A percentile compares a stretch with the other conserved stretches of the same genome.
phyloP scores from a whole-genome alignment of 1,284 basidiomycete genomes.

The Ustilago shanxiensis region DNA sequence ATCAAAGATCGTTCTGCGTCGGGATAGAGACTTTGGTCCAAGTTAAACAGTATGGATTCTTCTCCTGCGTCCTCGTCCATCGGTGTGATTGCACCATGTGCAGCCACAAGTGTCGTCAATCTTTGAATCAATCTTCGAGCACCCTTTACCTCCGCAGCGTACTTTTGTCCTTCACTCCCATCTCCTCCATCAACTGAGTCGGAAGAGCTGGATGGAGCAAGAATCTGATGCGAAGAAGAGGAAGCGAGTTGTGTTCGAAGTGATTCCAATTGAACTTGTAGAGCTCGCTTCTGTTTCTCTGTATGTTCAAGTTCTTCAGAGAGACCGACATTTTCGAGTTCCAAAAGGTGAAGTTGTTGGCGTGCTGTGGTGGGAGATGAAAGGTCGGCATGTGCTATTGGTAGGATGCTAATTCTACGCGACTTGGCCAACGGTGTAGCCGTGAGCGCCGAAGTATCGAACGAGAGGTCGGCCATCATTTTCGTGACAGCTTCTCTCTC shows the following conservation, averaged over 20 bases:
- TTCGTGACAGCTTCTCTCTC: background rate
- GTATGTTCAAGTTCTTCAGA: slow-evolving; percentile 13
- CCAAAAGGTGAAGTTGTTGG: slow-evolving; percentile 13
- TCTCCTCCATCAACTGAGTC: background rate
- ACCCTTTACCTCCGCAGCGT: slow-evolving; percentile 9
- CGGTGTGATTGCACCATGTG: background rate
- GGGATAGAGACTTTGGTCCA: slow-evolving; percentile 31
- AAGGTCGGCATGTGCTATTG: slow-evolving; percentile 15
- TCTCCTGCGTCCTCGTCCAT: background rate
- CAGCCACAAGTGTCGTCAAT: background rate
- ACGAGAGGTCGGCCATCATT: slow-evolving; percentile 30
- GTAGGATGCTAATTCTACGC: slow-evolving; percentile 22
- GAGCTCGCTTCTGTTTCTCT: slow-evolving; percentile 3
- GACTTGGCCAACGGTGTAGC: slow-evolving; percentile 1
- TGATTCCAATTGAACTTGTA: background rate
- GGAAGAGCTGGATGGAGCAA: background rate
- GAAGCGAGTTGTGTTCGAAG: slow-evolving; percentile 4
- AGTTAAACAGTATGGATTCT: slow-evolving; percentile 5
- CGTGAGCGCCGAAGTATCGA: background rate
- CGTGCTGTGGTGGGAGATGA: slow-evolving; percentile 13
- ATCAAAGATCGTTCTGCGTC: slow-evolving; percentile 34
- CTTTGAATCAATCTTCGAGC: slow-evolving; percentile 3
- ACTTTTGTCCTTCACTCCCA: background rate
- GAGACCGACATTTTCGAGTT: slow-evolving; percentile 36
- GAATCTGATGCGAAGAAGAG: slow-evolving; percentile 9